A percentile compares a stretch with the other conserved stretches of the same genome.
Conservation (phyloP, 192 early-diverging fungal genomes). For the Coemansia sp. region DNA sequence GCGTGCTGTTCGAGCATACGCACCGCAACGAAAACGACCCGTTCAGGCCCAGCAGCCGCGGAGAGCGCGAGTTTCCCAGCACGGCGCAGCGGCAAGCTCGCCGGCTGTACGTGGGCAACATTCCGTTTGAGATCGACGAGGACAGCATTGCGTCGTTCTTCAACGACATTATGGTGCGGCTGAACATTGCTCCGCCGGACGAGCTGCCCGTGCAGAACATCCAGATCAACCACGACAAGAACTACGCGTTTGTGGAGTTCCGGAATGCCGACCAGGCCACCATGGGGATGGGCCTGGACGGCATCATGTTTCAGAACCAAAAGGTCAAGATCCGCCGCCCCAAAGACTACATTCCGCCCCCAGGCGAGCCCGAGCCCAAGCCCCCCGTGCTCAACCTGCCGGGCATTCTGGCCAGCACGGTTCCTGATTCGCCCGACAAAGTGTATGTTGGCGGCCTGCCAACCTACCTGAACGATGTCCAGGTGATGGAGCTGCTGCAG, state of each 20-base stretch:
- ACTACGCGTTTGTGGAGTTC: slow-evolving; percentile 97
- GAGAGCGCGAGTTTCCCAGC: slow-evolving; percentile 47
- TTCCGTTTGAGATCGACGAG: slow-evolving; percentile 76
- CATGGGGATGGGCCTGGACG: slow-evolving; percentile 89
- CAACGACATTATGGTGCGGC: slow-evolving; percentile 77
- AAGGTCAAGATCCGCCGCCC: slow-evolving; percentile 89
- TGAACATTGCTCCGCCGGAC: slow-evolving; percentile 67
- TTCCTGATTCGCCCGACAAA: slow-evolving; percentile 89
- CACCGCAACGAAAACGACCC: slow-evolving; percentile 52
- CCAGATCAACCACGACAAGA: slow-evolving; percentile 91
- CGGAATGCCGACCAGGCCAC: slow-evolving; percentile 84
- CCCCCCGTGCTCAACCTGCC: slow-evolving; percentile 65
- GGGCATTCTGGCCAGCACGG: slow-evolving; percentile 82
- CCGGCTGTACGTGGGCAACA: slow-evolving; percentile 89
- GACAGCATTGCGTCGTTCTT: slow-evolving; percentile 75
- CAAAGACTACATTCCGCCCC: slow-evolving; percentile 79
- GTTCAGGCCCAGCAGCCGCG: slow-evolving; percentile 43
- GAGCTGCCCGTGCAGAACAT: slow-evolving; percentile 72
- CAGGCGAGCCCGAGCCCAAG: slow-evolving; percentile 58
- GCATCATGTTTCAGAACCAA: slow-evolving; percentile 77
- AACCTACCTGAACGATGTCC: slow-evolving; percentile 81
- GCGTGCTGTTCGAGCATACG: slow-evolving; percentile 48
- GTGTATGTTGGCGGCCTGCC: slow-evolving; percentile 94
- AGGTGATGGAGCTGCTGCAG: slow-evolving; percentile 88
- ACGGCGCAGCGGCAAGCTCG: slow-evolving; percentile 70